Percentiles rank a stretch among this genome's conserved stretches.
Conservation (phyloP, 768 basidiomycete genomes). For the Tricholoma bakamatsutake region DNA sequence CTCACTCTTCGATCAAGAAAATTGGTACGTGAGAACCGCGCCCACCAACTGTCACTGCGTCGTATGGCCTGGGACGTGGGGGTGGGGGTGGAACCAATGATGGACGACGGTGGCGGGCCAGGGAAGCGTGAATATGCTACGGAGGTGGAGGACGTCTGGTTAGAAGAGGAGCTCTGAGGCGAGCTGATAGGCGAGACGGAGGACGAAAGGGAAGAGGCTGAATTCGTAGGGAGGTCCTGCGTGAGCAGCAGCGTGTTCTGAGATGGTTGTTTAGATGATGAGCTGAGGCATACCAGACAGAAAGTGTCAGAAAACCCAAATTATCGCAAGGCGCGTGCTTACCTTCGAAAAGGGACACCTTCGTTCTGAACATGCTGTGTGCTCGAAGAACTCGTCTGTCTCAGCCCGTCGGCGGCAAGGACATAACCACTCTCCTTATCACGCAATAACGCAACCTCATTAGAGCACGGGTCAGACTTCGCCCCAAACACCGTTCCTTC, state of each 20-base stretch:
- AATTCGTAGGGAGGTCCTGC: slow-evolving; percentile 14
- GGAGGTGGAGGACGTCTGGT: slow-evolving; percentile 23
- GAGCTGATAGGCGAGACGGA: slow-evolving; percentile 23
- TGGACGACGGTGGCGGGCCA: slow-evolving; percentile 30
- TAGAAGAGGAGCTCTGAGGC: slow-evolving; percentile 16
- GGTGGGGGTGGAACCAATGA: slow-evolving; percentile 33
- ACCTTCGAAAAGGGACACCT: slow-evolving; percentile 17
- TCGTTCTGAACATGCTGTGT: slow-evolving; percentile 16
- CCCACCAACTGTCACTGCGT: slow-evolving; percentile 76
- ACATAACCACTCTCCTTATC: slow-evolving; percentile 28
- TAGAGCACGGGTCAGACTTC: slow-evolving; percentile 47
- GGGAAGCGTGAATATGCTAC: slow-evolving; percentile 23
- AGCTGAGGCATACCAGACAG: slow-evolving; percentile 21
- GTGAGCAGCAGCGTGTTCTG: slow-evolving; percentile 23
- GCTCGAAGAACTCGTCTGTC: slow-evolving; percentile 35
- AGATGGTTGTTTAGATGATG: slow-evolving; percentile 33
- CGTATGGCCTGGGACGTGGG: slow-evolving; percentile 44
- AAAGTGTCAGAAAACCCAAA: slow-evolving; percentile 19
- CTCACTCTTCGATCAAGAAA: slow-evolving; percentile 54
- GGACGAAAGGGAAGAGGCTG: slow-evolving; percentile 21
- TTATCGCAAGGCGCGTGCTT: slow-evolving; percentile 26
- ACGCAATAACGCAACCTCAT: slow-evolving; percentile 32
- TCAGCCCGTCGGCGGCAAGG: slow-evolving; percentile 14
- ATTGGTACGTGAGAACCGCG: slow-evolving; percentile 60
- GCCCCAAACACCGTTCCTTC: slow-evolving; percentile 31